These are phyloP conservation scores for Tagetes patula DNA, from an alignment of 129 eudicot species.

Conservation along the genomic window DNA sequence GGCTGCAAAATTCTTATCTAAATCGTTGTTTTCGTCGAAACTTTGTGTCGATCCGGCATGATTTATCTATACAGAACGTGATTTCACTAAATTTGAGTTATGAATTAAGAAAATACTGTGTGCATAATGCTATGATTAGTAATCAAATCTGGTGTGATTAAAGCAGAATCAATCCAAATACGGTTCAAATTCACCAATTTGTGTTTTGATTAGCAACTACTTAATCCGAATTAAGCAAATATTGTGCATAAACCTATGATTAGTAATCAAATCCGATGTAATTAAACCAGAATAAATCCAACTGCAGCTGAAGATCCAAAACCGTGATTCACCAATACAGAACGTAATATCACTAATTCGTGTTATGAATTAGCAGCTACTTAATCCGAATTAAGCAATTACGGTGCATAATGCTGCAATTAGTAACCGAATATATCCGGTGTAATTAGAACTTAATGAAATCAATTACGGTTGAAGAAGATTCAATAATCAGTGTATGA, in stretches of 20 bases:
- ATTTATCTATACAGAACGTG: constrained; percentile 25
- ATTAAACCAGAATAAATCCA: background rate
- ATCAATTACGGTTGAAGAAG: background rate
- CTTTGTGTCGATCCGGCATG: constrained; percentile 35
- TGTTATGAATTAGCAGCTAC: background rate
- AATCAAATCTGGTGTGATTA: background rate
- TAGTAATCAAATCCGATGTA: background rate
- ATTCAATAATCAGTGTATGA: background rate
- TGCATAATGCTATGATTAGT: background rate
- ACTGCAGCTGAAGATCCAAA: background rate
- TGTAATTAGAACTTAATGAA: background rate
- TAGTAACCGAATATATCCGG: background rate
- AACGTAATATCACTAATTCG: background rate
- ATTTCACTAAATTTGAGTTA: background rate
- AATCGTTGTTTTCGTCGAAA: constrained; percentile 42
- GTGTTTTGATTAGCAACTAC: background rate
- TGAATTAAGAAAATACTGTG: background rate
- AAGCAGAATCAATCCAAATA: background rate
- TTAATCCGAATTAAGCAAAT: background rate
- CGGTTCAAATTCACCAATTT: background rate
- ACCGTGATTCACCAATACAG: constrained; percentile 28
- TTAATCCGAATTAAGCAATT: background rate
- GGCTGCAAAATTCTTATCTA: constrained; percentile 41
- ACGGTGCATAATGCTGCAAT: background rate
- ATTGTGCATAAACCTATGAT: no score